Conservation (phyloP, 805 yeast species). For the Ogataea wickerhamii region DNA sequence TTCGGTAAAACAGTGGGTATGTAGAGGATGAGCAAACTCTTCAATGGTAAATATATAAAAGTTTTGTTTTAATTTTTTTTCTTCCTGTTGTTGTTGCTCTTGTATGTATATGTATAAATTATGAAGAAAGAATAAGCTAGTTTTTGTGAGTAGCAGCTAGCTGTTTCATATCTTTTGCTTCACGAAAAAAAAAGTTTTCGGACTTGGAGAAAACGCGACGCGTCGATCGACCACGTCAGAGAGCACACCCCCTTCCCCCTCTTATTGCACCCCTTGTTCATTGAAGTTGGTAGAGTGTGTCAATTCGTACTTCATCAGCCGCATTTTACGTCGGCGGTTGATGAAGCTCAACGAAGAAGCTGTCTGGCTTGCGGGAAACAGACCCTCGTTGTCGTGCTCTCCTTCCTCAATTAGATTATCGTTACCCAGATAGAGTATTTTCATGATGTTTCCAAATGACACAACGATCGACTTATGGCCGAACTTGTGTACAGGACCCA, state of each 20-base stretch:
- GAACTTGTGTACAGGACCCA: slow-evolving; percentile 63
- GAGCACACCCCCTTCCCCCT: neutral
- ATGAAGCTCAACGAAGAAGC: slow-evolving; percentile 32
- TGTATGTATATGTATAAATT: too few species aligned
- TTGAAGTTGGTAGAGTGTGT: slow-evolving; percentile 37
- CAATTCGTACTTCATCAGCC: slow-evolving; percentile 32
- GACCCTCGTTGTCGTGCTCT: slow-evolving; percentile 41
- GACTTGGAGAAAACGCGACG: neutral
- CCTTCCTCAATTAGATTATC: slow-evolving; percentile 66
- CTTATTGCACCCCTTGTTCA: slow-evolving; percentile 13
- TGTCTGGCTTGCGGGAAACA: slow-evolving; percentile 29
- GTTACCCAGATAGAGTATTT: slow-evolving; percentile 70
- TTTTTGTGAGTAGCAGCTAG: too few species aligned
- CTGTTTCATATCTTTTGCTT: too few species aligned
- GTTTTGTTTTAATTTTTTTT: too few species aligned
- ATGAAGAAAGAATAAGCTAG: too few species aligned
- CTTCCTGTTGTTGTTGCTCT: too few species aligned
- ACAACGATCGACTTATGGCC: slow-evolving; percentile 78
- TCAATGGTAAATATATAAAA: too few species aligned
- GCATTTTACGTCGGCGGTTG: slow-evolving; percentile 34
- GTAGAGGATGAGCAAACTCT: too few species aligned
- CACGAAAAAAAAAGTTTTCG: too few species aligned
- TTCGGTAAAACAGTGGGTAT: too few species aligned
- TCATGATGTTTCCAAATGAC: slow-evolving; percentile 69
- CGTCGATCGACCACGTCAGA: slow-evolving; percentile 1